Conservation (phyloP, 208 protist genomes). For the Histomonas meleagridis region DNA sequence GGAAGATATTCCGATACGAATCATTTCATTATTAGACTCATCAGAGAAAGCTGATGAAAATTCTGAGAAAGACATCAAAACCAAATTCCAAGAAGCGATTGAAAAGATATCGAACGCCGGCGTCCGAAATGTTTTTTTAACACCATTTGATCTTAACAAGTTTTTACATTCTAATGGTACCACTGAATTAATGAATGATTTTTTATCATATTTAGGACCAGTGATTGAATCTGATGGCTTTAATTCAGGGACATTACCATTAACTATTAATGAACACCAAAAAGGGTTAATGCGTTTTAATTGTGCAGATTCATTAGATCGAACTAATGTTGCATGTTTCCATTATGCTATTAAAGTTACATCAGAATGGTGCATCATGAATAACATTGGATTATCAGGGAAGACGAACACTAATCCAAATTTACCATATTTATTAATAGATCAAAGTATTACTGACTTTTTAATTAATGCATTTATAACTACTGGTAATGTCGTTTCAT, state of each 20-base stretch:
- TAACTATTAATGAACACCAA: neutral
- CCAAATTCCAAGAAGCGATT: neutral
- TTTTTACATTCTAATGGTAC: neutral
- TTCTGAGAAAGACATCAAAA: neutral
- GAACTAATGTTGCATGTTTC: conserved; percentile 8
- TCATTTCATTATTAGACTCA: neutral
- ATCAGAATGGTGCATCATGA: neutral
- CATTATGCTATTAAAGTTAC: neutral
- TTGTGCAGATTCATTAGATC: neutral
- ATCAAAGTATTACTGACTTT: neutral
- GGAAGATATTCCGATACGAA: neutral
- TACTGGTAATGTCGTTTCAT: neutral
- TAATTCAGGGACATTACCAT: neutral
- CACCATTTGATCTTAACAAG: neutral
- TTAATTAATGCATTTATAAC: neutral
- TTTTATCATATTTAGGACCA: neutral
- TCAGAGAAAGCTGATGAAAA: neutral
- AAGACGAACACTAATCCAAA: neutral
- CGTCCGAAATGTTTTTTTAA: neutral
- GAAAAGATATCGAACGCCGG: neutral
- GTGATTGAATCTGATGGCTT: neutral
- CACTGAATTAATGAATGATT: neutral
- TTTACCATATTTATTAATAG: neutral
- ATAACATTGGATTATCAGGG: neutral
- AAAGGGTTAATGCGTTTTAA: neutral